Conservation (phyloP, 495 filamentous ascomycete genomes). For the Penicillium roqueforti region DNA sequence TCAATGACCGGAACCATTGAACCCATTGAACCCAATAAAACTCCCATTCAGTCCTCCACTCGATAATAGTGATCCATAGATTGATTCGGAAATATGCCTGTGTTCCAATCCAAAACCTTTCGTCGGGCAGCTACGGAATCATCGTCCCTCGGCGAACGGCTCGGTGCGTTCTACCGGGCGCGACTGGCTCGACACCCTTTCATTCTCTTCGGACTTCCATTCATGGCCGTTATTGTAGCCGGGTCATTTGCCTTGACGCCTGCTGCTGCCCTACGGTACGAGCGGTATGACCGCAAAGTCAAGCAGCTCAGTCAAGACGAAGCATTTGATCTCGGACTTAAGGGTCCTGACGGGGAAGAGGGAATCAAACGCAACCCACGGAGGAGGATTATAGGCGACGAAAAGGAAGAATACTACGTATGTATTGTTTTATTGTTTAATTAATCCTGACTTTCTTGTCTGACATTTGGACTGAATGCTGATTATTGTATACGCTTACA, state of each 20-base stretch:
- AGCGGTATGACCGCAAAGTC: constrained; percentile 83
- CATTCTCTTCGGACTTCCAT: constrained; percentile 91
- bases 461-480: background rate
- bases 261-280: constrained; percentile 87
- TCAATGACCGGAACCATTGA: background rate
- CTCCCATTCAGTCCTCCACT: background rate
- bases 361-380: constrained; percentile 46
- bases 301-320: constrained; percentile 78
- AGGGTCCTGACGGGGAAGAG: constrained; percentile 41
- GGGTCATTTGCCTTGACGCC: constrained; percentile 93
- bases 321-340: constrained; percentile 65
- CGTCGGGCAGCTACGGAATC: constrained; percentile 44
- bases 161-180: constrained; percentile 72
- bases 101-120: constrained; percentile 72
- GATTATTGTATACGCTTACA: constrained; percentile 31
- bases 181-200: constrained; percentile 74
- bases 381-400: constrained; percentile 48
- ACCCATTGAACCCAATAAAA: background rate
- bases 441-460: constrained; percentile 10
- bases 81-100: constrained; percentile 52
- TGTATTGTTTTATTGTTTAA: constrained; percentile 22
- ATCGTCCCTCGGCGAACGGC: constrained; percentile 53
- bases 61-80: background rate
- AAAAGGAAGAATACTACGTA: constrained; percentile 93
- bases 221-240: constrained; percentile 85